Evolutionary conservation across 257 asterid species (phyloP).

Genomic region (Linaria vulgaris): DNA sequence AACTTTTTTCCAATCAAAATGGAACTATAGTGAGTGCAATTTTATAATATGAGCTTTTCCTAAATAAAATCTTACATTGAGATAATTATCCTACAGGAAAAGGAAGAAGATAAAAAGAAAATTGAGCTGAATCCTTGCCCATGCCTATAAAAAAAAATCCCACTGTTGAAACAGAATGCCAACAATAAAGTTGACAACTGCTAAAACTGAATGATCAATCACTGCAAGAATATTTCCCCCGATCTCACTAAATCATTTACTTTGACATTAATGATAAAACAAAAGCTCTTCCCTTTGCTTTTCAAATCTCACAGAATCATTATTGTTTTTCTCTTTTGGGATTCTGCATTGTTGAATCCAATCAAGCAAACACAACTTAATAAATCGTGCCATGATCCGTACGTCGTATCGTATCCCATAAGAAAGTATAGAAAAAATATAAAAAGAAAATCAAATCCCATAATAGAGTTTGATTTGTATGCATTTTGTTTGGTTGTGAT

Average conservation of each 20-base stretch:
- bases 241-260: slow-evolving; percentile 25
- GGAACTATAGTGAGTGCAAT: background rate
- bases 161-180: background rate
- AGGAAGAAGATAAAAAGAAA: background rate
- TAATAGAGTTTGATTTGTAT: slow-evolving; percentile 31
- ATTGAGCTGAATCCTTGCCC: background rate
- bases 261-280: background rate
- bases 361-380: slow-evolving; percentile 3
- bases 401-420: slow-evolving; percentile 28
- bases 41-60: background rate
- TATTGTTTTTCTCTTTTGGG: slow-evolving; percentile 2
- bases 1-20: too few relatives aligned
- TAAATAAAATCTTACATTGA: background rate
- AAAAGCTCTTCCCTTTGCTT: background rate
- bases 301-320: too few relatives aligned
- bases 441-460: too few relatives aligned
- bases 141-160: background rate
- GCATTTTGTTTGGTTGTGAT: slow-evolving; percentile 34
- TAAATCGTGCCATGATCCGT: slow-evolving; percentile 18
- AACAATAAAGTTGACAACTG: background rate
- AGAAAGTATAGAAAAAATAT: too few relatives aligned
- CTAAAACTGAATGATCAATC: slow-evolving; percentile 25
- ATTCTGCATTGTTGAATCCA: slow-evolving; percentile 9
- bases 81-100: too few relatives aligned
- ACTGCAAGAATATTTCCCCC: slow-evolving; percentile 21